Conservation (phyloP, 768 basidiomycete genomes). For the Suillus paluster region DNA sequence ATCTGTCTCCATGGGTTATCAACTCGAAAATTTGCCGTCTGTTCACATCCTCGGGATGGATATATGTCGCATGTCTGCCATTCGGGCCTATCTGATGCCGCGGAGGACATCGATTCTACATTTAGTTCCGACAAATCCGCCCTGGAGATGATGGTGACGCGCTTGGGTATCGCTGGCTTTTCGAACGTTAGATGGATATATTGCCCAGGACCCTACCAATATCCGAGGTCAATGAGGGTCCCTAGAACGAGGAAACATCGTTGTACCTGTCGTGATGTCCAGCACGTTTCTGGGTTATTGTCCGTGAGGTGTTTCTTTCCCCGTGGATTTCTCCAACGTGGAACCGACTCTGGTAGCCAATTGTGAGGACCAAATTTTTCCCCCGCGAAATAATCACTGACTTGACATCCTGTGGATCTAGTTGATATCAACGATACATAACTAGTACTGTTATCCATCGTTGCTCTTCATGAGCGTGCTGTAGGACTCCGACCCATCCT, state of each 20-base stretch:
- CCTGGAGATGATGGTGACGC: constrained; percentile 75
- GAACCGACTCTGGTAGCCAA: constrained; percentile 68
- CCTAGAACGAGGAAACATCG: constrained; percentile 2
- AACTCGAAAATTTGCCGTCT: constrained; percentile 70
- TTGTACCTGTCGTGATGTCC: constrained; percentile 46
- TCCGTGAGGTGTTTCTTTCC: too few relatives aligned
- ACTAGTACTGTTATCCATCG: constrained; percentile 28
- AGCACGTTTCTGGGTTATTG: constrained; percentile 78
- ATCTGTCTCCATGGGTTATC: constrained; percentile 16
- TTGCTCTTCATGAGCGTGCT: constrained; percentile 3
- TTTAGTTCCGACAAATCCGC: constrained; percentile 80
- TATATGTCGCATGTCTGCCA: constrained; percentile 57
- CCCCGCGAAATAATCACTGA: constrained; percentile 50
- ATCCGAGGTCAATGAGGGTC: constrained; percentile 8
- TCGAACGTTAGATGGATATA: constrained; percentile 68
- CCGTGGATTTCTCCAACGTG: constrained; percentile 71
- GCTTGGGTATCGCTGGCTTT: constrained; percentile 54
- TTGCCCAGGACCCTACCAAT: constrained; percentile 71
- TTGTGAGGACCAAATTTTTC: background rate
- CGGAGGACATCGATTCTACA: constrained; percentile 52
- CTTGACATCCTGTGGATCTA: constrained; percentile 21
- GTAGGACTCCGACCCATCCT: too few relatives aligned
- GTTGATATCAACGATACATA: constrained; percentile 25
- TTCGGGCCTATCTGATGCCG: constrained; percentile 33
- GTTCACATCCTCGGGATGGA: constrained; percentile 85